Base-by-base conservation (phyloP, 2,329 filamentous ascomycete species). In the Harringtonia lauricola region DNA sequence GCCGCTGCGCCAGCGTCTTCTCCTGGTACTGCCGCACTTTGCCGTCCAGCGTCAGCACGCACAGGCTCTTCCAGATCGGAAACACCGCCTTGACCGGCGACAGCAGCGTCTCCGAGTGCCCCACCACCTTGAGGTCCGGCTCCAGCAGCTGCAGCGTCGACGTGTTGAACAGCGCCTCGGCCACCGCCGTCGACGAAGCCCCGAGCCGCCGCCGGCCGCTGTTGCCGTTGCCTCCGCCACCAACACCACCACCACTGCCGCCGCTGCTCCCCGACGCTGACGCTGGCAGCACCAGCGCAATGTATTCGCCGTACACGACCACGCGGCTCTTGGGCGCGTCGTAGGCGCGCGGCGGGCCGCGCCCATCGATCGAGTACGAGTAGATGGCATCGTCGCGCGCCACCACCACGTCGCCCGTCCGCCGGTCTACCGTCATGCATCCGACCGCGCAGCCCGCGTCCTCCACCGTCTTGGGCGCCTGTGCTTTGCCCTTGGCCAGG, bases 301-400 rank as follows among this genome's bases (percentile, higher is more conserved):
- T 75, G 58, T 98, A 96, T 55, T 95, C 85, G 45, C 81, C 79
- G 62, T 84, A 92, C 14, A 85, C 76, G 36, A 77, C 72, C 30
- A 95, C 77, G 44, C 86, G 71, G 53, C 81, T 89, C 65, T 98
- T 98, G 8, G 84, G 80, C 6, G 86, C 84, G 59, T 98, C 90
- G 57, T 94, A 96, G 1, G 88, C 88, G 61, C 86, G 89, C 34
- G 87, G 90, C 1, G 87, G 83, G 0, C 88, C 88, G 47, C 89
- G 78, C 0, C 90, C 90, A 46, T 92, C 84, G 1, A 83, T 66
- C 0, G 83, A 85, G 62, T 96, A 98, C 47, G 86, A 89, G 64
- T 96, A 96, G 43, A 98, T 83, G 8, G 90, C 92, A 72, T 98
- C 94, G 53, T 95, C 87, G 48, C 92, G 73, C 1, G 83, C 92